These are phyloP conservation scores for Gnetum montanum DNA, from an alignment of 75 land plant genomes.

Conservation along the genomic window DNA sequence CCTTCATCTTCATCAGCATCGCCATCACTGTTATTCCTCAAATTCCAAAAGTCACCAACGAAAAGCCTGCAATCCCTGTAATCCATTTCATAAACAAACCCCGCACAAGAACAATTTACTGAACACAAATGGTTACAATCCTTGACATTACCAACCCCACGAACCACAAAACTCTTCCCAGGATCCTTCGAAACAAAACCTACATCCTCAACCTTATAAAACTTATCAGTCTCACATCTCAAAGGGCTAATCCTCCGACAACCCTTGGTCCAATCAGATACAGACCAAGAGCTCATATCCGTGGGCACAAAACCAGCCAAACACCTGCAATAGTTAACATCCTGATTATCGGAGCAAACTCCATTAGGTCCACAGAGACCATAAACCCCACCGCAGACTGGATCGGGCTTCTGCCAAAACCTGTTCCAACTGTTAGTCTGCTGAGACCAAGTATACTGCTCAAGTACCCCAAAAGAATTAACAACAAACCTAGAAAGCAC, in stretches of 20 bases:
- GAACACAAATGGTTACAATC: conserved; percentile 15
- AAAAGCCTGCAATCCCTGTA: conserved; percentile 1
- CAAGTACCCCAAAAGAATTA: conserved; percentile 20
- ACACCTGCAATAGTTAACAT: conserved; percentile 15
- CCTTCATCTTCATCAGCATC: conserved; percentile 5
- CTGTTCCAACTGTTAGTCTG: conserved; percentile 21
- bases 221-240: conserved; percentile 5
- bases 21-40: conserved; percentile 1
- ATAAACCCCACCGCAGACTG: conserved; percentile 32
- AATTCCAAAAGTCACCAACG: conserved; percentile 6
- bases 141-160: not conserved
- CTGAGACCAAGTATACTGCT: conserved; percentile 43
- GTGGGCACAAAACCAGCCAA: conserved; percentile 14
- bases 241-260: conserved; percentile 11
- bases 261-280: conserved; percentile 8
- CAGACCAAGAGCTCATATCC: conserved; percentile 10
- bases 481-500: conserved; percentile 30
- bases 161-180: too few species aligned
- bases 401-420: conserved; percentile 10
- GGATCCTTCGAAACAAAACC: not conserved
- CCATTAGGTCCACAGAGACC: conserved; percentile 45
- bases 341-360: conserved; percentile 15
- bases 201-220: not conserved
- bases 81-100: conserved; percentile 12
- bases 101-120: conserved; percentile 32